A percentile compares a stretch with the other conserved stretches of the same genome.
phyloP scores from a whole-genome alignment of 2,329 filamentous ascomycete species.

The Nemania diffusa region DNA sequence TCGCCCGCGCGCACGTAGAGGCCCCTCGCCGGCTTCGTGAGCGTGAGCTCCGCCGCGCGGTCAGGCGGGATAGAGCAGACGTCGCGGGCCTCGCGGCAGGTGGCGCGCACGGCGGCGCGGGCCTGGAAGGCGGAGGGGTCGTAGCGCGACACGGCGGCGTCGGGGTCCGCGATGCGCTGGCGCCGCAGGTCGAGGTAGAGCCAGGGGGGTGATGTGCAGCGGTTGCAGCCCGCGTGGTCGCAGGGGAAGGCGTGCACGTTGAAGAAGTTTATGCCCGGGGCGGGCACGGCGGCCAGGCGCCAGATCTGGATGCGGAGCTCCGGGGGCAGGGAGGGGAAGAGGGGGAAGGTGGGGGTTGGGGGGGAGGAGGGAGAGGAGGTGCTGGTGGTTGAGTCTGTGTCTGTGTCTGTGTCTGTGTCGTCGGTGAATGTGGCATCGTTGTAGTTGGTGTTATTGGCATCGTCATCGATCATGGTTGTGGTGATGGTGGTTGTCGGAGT shows the following conservation, averaged over 20 bases:
- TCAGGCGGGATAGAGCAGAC: constrained; percentile 39
- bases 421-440: neutral
- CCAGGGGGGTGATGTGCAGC: constrained; percentile 46
- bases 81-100: constrained; percentile 46
- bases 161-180: constrained; percentile 43
- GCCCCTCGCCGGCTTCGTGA: constrained; percentile 46
- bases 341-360: constrained; percentile 33
- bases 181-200: constrained; percentile 48
- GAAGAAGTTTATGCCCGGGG: constrained; percentile 50
- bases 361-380: neutral
- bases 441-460: neutral
- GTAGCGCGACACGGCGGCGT: constrained; percentile 43
- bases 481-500: neutral
- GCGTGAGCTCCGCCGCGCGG: constrained; percentile 37
- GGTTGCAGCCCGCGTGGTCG: constrained; percentile 45
- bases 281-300: constrained; percentile 41
- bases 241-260: constrained; percentile 50
- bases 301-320: constrained; percentile 48
- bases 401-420: neutral
- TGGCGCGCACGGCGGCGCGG: constrained; percentile 38
- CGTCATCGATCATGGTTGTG: neutral
- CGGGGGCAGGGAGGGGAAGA: constrained; percentile 44
- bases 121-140: constrained; percentile 49
- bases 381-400: neutral
- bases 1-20: constrained; percentile 47